Conservation (phyloP, 1,284 basidiomycete species). For the Cryptococcus deneoformans region DNA sequence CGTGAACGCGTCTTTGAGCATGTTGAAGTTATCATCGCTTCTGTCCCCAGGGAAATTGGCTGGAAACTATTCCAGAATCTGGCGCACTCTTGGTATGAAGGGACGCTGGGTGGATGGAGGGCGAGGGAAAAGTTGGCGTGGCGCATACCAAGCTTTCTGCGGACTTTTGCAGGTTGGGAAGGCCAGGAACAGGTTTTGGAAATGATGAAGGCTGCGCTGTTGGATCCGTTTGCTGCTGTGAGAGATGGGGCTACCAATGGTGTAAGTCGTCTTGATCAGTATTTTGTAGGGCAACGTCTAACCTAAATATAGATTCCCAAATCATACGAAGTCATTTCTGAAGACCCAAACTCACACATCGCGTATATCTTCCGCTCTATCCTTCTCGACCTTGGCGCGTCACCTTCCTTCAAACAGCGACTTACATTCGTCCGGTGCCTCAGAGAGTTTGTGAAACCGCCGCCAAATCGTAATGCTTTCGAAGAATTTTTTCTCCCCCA, state of each 20-base stretch:
- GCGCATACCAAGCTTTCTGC: constrained; percentile 56
- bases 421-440: constrained; percentile 78
- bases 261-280: constrained; percentile 54
- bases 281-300: constrained; percentile 17
- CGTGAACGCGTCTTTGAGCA: constrained; percentile 60
- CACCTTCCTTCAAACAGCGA: constrained; percentile 63
- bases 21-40: constrained; percentile 59
- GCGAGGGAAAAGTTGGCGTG: constrained; percentile 69
- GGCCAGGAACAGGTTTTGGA: constrained; percentile 48
- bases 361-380: constrained; percentile 53
- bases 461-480: constrained; percentile 49
- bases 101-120: constrained; percentile 70
- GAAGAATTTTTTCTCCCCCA: constrained; percentile 62
- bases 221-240: constrained; percentile 79
- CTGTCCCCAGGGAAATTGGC: constrained; percentile 56
- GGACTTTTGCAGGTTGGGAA: constrained; percentile 39
- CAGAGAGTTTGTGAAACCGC: constrained; percentile 59
- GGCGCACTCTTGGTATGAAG: constrained; percentile 62
- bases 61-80: constrained; percentile 59
- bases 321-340: constrained; percentile 56
- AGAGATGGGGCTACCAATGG: constrained; percentile 68
- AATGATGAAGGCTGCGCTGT: constrained; percentile 64
- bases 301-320: constrained; percentile 54
- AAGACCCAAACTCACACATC: constrained; percentile 40
- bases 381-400: constrained; percentile 58